Base-by-base conservation (phyloP, 208 protist species). In the Crithidia acanthocephali region DNA sequence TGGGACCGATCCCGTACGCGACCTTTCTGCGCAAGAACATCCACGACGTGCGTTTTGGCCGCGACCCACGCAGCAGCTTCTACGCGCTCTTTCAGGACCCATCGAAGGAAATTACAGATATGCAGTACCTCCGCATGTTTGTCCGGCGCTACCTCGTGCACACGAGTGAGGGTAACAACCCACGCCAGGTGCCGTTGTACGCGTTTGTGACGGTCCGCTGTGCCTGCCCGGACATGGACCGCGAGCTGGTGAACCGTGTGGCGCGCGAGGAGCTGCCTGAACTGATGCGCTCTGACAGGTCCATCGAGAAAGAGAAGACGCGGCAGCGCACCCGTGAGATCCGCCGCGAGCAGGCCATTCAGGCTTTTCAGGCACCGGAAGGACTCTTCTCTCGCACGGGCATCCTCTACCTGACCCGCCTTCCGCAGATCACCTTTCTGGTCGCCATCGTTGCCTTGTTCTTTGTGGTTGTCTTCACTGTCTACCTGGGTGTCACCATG, bases 121-220 rank as follows among this genome's bases (percentile, higher is more conserved):
- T 91, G 78, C 87, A 95, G 74, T 87, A 66, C 62, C 75, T 95
- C 37, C 85, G 90, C 35, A 95, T 95, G 90, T 88, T 91, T 72
- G 69, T 79, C 0, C 80, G 90, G 10, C 87, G 90, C 52, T 95
- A 90, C 72, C 78, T 95, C 45, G 87, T 93, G 23, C 85, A 90
- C 69, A 85, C 85, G 32, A 75, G 68, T 70, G 76, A 93, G 60
- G 76, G 79, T n/a, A 93, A 90, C 71, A 93, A 93, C 72, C 79
- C 75, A 18, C 80, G 75, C 10, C 78, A 87, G 35, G 76, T 93
- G 51, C 72, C 80, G 42, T 74, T 95, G 15, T 72, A 79, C 6
- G 62, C 78, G n/a, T 95, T 91, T 63, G 64, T 95, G 68, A 55
- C 56, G 5, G 62, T 42, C 50, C 37, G 37, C 37, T 44, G 37